Evolutionary conservation across 352 stramenopile genomes (phyloP), one percentile per base, ranked within the genome.

Genomic region (Phytophthora ramorum): DNA sequence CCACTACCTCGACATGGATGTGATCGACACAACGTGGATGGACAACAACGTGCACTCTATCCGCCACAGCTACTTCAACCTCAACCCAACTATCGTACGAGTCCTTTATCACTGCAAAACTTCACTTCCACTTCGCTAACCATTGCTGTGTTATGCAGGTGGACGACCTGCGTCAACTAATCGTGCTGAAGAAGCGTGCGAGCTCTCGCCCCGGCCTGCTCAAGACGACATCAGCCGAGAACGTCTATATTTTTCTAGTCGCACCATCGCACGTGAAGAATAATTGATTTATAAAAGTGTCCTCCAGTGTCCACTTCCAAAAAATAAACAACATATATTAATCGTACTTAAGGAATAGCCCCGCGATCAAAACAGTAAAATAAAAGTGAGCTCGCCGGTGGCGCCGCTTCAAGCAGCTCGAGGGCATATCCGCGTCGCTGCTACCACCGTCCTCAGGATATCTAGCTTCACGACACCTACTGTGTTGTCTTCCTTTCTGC

Each of bases 21-120:
- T 93, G n/a, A 91, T 97, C 56, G 89, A 96, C 65, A 97, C 85
- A 19, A 95, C 90, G 10, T 92, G 83, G 69, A 89, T 96, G 53
- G 87, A 96, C 61, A 89, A 88, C 41, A 97, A 97, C 51, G 83
- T 97, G 41, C 84, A 93, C 63, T 71, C 75, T 17, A 82, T 95
- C 41, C 79, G 89, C 2, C 89, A 96, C 76, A 92, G 87, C 58
- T 95, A 91, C 63, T 97, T 93, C 65, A 95, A 90, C 52, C 57
- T 97, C 22, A 97, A 97, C 58, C 73, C 83, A 32, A 94, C 86
- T 1, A 77, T 96, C 24, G 32, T 38, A 38, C 24, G 24, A 28
- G 24, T 4, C 24, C 4, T 28, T 28, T 4, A 2, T 28, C 24
- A 28, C 24, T 28, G 24, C 24, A 28, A 28, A 4, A 28, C 24